A percentile compares a stretch with the other conserved stretches of the same genome.
These are phyloP conservation scores for Ambrosiella cleistominuta DNA, from an alignment of 2,329 filamentous ascomycete genomes.

Conservation along the genomic window DNA sequence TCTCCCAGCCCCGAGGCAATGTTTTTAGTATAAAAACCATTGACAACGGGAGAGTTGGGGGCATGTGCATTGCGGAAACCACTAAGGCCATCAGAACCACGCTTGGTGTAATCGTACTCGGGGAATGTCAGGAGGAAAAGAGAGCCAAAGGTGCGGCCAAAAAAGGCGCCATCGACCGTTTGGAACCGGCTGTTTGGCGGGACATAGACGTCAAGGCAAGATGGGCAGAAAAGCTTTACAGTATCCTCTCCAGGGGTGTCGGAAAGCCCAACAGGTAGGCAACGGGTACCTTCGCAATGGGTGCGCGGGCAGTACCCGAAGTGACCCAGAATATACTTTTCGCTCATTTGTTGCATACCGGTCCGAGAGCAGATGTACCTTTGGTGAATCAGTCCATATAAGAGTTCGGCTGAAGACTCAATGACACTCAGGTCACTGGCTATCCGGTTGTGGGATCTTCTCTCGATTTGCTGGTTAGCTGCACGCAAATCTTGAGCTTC, in stretches of 20 bases:
- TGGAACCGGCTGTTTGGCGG: conserved; percentile 95
- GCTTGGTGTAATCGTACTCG: conserved; percentile 73
- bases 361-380: conserved; percentile 93
- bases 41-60: conserved; percentile 36
- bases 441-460: conserved; percentile 67
- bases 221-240: conserved; percentile 95
- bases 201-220: conserved; percentile 91
- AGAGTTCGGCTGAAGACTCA: conserved; percentile 91
- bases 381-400: conserved; percentile 96
- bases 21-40: conserved; percentile 74
- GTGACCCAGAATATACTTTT: conserved; percentile 94
- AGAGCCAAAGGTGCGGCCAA: conserved; percentile 90
- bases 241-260: conserved; percentile 94
- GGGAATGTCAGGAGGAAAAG: conserved; percentile 98
- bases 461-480: conserved; percentile 31
- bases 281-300: conserved; percentile 76
- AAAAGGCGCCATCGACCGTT: conserved; percentile 93
- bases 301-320: conserved; percentile 93
- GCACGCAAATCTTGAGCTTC: conserved; percentile 36
- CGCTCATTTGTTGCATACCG: conserved; percentile 96
- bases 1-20: conserved; percentile 72
- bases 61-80: not conserved
- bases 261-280: conserved; percentile 80
- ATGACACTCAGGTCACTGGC: conserved; percentile 88
- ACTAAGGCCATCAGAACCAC: conserved; percentile 41